Base-by-base conservation (phyloP, 2,329 filamentous ascomycete genomes). In the Hymenoscyphus linearis region DNA sequence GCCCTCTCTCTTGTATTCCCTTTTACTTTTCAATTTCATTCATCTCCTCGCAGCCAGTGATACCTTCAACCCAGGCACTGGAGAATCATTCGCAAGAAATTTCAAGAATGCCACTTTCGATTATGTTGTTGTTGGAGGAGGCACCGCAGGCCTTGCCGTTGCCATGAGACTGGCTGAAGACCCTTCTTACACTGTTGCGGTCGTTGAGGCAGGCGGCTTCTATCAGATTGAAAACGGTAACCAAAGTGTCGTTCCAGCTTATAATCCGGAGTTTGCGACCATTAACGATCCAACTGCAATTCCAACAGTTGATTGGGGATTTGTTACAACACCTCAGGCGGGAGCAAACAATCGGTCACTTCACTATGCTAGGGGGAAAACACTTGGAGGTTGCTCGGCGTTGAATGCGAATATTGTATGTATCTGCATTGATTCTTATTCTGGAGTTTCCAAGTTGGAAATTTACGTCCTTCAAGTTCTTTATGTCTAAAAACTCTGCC, bases 351-450 rank as follows among this genome's bases (percentile, higher is more conserved):
- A 64, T 31, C 34, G 63, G 22, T 36, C 50, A 6, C 55, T 68
- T 25, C 61, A 61, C 22, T 66, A 63, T 47, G 71, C 74, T 9
- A 70, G 74, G 26, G 75, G 75, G 7, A 73, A 73, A 55, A 64
- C 68, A 9, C 68, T 76, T 2, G 74, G 76, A 35, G 74, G 75
- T 7, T 58, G 14, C 40, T 52, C 22, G 25, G 40, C 40, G 1
- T 47, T 47, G 40, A 47, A 47, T 47, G 40, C 40, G 2, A 47
- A 47, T 47, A 47, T 47, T 47, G 40, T 47, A 22, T 4, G 40
- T 18, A 18, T 47, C n/a, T 31, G 6, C 31, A 31, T 9, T 31
- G 10, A 5, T 31, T 7, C 31, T 31, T 7, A 31, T 31, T 31
- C 31, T 9, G 18, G 26, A 56, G 4, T 14, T 36, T 10, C 16